Conservation (phyloP, 768 basidiomycete species). For the Grammothele lineata region DNA sequence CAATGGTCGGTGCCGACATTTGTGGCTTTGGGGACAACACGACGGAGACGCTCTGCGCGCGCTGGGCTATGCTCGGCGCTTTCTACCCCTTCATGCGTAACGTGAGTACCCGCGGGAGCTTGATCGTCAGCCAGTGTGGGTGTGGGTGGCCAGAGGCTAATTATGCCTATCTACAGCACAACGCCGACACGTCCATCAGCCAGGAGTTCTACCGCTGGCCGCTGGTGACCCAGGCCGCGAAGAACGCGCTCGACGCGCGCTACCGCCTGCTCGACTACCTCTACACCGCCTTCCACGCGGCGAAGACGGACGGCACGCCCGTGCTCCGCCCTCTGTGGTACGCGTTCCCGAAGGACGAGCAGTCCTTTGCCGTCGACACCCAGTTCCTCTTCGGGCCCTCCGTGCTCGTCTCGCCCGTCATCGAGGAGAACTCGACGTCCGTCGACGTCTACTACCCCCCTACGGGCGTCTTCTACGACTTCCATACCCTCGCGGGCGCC, state of each 20-base stretch:
- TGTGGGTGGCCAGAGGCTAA: too few relatives aligned
- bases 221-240: slow-evolving; percentile 51
- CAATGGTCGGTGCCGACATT: slow-evolving; percentile 76
- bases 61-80: slow-evolving; percentile 75
- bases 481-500: slow-evolving; percentile 43
- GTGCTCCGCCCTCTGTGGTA: slow-evolving; percentile 63
- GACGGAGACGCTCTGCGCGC: slow-evolving; percentile 63
- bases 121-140: not conserved
- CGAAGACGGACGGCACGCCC: slow-evolving; percentile 55
- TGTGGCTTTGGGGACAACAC: slow-evolving; percentile 64
- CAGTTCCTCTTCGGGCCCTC: slow-evolving; percentile 70
- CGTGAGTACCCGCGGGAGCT: slow-evolving; percentile 31
- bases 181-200: slow-evolving; percentile 43
- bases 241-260: slow-evolving; percentile 55
- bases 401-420: slow-evolving; percentile 67
- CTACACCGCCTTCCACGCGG: slow-evolving; percentile 65
- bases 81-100: slow-evolving; percentile 82
- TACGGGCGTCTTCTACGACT: slow-evolving; percentile 61
- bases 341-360: slow-evolving; percentile 59
- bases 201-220: slow-evolving; percentile 73
- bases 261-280: slow-evolving; percentile 70
- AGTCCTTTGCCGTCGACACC: slow-evolving; percentile 56
- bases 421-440: slow-evolving; percentile 52
- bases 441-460: slow-evolving; percentile 59
- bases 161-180: too few relatives aligned